Percentiles rank a stretch among this genome's conserved stretches.
These are phyloP conservation scores for Umbelopsis sp. DNA, from an alignment of 192 early-diverging fungal species.

Conservation along the genomic window DNA sequence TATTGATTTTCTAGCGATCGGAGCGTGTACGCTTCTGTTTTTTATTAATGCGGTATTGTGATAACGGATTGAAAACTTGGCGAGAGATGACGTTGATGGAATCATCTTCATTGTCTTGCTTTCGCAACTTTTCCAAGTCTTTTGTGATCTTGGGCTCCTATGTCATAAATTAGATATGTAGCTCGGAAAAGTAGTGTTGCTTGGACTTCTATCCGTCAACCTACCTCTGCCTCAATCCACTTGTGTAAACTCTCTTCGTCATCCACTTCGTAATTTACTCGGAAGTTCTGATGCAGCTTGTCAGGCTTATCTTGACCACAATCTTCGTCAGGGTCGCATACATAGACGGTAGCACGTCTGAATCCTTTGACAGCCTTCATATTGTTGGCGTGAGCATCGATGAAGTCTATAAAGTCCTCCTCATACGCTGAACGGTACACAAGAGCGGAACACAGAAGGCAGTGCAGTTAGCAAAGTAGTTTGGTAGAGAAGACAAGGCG, in stretches of 20 bases:
- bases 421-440: background rate
- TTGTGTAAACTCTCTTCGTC: slow-evolving; percentile 15
- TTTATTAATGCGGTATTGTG: background rate
- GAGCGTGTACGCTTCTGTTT: background rate
- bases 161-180: background rate
- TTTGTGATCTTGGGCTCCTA: slow-evolving; percentile 9
- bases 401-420: slow-evolving; percentile 3
- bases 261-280: slow-evolving; percentile 9
- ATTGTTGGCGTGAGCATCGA: slow-evolving; percentile 12
- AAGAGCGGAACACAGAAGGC: background rate
- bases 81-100: background rate
- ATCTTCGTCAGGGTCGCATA: slow-evolving; percentile 10
- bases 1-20: background rate
- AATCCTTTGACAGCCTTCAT: slow-evolving; percentile 11
- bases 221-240: background rate
- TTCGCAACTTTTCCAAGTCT: background rate
- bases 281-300: background rate
- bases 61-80: slow-evolving; percentile 11
- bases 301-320: background rate
- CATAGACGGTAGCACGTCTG: background rate
- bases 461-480: background rate
- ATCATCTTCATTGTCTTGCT: background rate
- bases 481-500: background rate
- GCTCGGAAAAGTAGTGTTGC: background rate
- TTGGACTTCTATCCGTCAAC: background rate